Evolutionary conservation across 371 early-diverging fungal species (phyloP), one percentile per base, ranked within the genome.

Genomic region (Syncephalis fuscata): DNA sequence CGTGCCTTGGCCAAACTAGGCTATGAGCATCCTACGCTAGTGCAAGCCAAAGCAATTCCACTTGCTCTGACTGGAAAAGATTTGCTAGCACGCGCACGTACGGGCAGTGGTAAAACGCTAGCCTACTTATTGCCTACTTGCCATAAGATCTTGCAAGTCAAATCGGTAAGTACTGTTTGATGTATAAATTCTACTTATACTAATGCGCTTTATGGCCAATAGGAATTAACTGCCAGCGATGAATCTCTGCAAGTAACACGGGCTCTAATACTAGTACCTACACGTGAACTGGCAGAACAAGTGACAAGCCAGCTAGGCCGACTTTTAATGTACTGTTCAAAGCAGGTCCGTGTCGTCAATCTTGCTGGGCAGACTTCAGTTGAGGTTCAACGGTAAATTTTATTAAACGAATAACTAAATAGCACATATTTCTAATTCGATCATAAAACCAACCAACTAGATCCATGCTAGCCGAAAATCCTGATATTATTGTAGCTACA

Each of bases 71-170:
- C 84, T n/a, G 94, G 95, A 20, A 90, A 91, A 59, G 98, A 97
- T 60, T 78, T 98, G 44, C 74, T 98, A 45, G 96, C 92, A n/a
- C 74, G 88, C 49, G 97, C 99, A n/a, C 70, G 92, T 32, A 99
- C 99, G 0, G 99, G 99, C 39, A 88, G 88, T 51, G 99, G 99
- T 50, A 99, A 99, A 65, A 98, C 99, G 14, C 87, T 89, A 11
- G 92, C 98, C 1, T 99, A 96, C 70, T 75, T 87, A 45, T 61
- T 98, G 38, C 98, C 99, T 1, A 72, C 95, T 11, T 58, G 98
- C 37, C 92, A 97, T 64, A 84, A 86, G 61, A 80, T 94, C 7
- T 68, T 97, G 36, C 49, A 60, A 2, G 54, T 62, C 16, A 85
- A 88, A 63, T 74, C 77, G 56, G 77, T 73, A 58, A 49, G 57